Base-by-base conservation (phyloP, 345 rosid genomes). In the Bruguiera gymnorhiza region DNA sequence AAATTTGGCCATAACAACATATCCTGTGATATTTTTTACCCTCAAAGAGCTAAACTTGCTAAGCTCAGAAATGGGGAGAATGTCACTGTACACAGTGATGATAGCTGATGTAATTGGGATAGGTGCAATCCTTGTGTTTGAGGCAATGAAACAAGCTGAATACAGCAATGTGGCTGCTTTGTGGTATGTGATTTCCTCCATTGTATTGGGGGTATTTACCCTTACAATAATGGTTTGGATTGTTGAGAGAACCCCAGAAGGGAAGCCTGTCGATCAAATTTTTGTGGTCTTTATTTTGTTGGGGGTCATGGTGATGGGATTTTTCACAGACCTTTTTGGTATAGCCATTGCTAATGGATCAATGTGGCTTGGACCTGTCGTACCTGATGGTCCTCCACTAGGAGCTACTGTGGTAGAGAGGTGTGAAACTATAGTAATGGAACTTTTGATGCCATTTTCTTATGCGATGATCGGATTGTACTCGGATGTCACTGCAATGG, bases 371-470 rank as follows among this genome's bases (percentile, higher is more conserved):
- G 96, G 97, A 36, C 73, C 88, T 13, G 54, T 82, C 11, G 83
- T 83, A 1, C 97, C 94, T 4, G 90, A 84, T 2, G 94, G 93
- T 5, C 88, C 93, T 0, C 97, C 92, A 0, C 60, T 92, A 21
- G 85, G 94, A 11, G 73, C 89, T 0, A 78, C 89, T 0, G 59
- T 89, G 20, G 83, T 81, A 58, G 83, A 85, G 68, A 78, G 85
- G 58, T 78, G 81, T 16, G 94, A 82, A 84, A 86, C 89, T 0
- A 48, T 92, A 2, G 32, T 89, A 23, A 71, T 66, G 70, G 89
- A 86, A 34, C n/a, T 93, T 6, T 57, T 89, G 10, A 72, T 89
- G 90, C 93, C 96, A 0, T 86, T 84, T 69, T 27, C 89, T 1
- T 93, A 67, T 60, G 86, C 86, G 1, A 37, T 70, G 4, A 70